phyloP scores from a whole-genome alignment of 192 early-diverging fungal genomes.

The Entomortierella chlamydospora region DNA sequence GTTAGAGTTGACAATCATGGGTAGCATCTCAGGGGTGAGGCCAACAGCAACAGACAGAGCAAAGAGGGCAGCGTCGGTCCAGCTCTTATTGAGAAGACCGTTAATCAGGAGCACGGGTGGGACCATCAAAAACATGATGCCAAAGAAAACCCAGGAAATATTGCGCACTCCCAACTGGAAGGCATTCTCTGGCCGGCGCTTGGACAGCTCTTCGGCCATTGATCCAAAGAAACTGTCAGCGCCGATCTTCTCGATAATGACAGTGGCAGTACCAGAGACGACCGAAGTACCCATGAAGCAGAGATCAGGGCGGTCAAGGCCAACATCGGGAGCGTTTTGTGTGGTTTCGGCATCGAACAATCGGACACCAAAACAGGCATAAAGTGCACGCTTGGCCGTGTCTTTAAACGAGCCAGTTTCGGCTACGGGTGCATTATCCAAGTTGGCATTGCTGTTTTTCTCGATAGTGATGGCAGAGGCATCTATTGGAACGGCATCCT shows the following conservation, averaged over 20 bases:
- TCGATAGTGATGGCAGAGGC: slow-evolving; percentile 21
- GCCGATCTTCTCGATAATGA: slow-evolving; percentile 59
- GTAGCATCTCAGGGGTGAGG: slow-evolving; percentile 67
- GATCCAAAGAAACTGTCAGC: slow-evolving; percentile 57
- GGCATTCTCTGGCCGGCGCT: slow-evolving; percentile 41
- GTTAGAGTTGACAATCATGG: slow-evolving; percentile 66
- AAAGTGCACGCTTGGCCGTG: slow-evolving; percentile 17
- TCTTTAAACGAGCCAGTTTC: too few species aligned
- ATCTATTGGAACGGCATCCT: slow-evolving; percentile 4
- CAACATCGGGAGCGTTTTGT: neutral
- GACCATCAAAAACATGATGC: slow-evolving; percentile 57
- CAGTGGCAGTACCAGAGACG: slow-evolving; percentile 62
- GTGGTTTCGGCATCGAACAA: slow-evolving; percentile 20
- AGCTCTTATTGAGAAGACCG: slow-evolving; percentile 49
- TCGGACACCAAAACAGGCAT: slow-evolving; percentile 38
- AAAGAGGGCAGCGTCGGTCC: slow-evolving; percentile 56
- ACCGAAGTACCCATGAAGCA: slow-evolving; percentile 62
- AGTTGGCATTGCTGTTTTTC: neutral
- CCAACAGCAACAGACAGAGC: slow-evolving; percentile 62
- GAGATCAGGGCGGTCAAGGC: slow-evolving; percentile 40
- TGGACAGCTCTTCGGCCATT: slow-evolving; percentile 55
- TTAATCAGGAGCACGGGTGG: slow-evolving; percentile 60
- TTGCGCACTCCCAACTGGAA: slow-evolving; percentile 61
- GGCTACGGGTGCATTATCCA: too few species aligned
- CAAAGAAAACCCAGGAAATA: slow-evolving; percentile 60